phyloP scores from a whole-genome alignment of 2,329 filamentous ascomycete genomes.

The Arthrobotrys musiformis region DNA sequence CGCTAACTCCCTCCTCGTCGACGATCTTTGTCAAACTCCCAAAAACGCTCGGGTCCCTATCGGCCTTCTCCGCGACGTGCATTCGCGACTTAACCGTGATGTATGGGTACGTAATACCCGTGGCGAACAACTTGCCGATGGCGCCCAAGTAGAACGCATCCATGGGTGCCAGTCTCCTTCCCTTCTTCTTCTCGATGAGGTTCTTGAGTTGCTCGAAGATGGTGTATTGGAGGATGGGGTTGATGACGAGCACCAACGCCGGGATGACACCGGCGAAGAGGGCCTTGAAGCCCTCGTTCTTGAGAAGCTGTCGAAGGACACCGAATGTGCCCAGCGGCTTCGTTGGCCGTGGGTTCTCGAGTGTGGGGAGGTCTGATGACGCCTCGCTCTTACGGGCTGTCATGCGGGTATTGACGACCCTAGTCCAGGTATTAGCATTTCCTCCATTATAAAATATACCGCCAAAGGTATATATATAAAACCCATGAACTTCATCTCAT shows the following conservation, averaged over 20 bases:
- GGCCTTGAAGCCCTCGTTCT: slow-evolving; percentile 82
- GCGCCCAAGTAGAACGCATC: slow-evolving; percentile 92
- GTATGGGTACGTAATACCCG: slow-evolving; percentile 94
- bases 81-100: slow-evolving; percentile 98
- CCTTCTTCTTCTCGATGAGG: slow-evolving; percentile 76
- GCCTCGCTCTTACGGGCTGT: slow-evolving; percentile 80
- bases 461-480: background rate
- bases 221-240: slow-evolving; percentile 98
- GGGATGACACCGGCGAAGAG: slow-evolving; percentile 94
- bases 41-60: slow-evolving; percentile 82
- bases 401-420: slow-evolving; percentile 95
- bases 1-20: slow-evolving; percentile 86
- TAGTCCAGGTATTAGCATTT: background rate
- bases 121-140: slow-evolving; percentile 92
- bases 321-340: slow-evolving; percentile 78
- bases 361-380: slow-evolving; percentile 58
- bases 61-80: slow-evolving; percentile 83
- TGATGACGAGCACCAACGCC: slow-evolving; percentile 92
- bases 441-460: background rate
- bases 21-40: slow-evolving; percentile 82
- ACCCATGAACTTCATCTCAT: background rate
- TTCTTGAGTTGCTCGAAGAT: slow-evolving; percentile 99
- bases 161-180: slow-evolving; percentile 77
- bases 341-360: slow-evolving; percentile 60
- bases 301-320: slow-evolving; percentile 81